Percentiles rank a stretch among this genome's conserved stretches.
Conservation (phyloP, 148 eudicot genomes). For the Amaranthus hypochondriacus region DNA sequence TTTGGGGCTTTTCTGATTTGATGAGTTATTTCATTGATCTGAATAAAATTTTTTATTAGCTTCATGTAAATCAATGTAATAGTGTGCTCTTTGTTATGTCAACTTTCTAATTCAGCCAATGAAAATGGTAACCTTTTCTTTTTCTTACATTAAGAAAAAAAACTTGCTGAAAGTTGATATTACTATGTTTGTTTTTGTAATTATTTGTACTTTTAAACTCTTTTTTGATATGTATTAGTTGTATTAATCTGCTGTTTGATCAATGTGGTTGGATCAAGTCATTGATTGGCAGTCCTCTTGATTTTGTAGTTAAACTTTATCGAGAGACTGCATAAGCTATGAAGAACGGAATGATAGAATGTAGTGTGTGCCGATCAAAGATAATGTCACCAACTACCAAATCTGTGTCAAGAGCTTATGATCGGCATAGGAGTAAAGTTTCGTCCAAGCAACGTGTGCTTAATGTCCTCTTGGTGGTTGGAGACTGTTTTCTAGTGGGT, state of each 20-base stretch:
- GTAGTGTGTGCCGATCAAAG: constrained; percentile 88
- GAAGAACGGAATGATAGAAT: constrained; percentile 79
- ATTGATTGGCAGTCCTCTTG: not conserved
- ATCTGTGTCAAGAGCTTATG: constrained; percentile 78
- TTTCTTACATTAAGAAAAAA: not conserved
- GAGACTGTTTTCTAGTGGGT: constrained; percentile 89
- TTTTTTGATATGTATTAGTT: not conserved
- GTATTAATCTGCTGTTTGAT: not conserved
- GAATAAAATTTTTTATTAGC: not conserved
- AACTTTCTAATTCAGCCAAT: not conserved
- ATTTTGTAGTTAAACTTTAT: constrained; percentile 8
- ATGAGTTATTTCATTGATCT: constrained; percentile 14
- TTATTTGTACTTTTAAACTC: too few species aligned
- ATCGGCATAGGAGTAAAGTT: constrained; percentile 59
- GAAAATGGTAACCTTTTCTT: not conserved
- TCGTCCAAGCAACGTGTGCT: constrained; percentile 84
- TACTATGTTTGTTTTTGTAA: not conserved
- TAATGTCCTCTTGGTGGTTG: constrained; percentile 73
- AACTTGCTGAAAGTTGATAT: not conserved
- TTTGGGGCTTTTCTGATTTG: not conserved
- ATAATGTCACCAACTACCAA: constrained; percentile 52
- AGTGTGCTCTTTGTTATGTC: too few species aligned
- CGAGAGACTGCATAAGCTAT: constrained; percentile 25
- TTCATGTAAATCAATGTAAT: constrained; percentile 2
- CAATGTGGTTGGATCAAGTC: not conserved